Evolutionary conservation across 495 filamentous ascomycete genomes (phyloP).

Genomic region (Penicillium dipodomyicola): DNA sequence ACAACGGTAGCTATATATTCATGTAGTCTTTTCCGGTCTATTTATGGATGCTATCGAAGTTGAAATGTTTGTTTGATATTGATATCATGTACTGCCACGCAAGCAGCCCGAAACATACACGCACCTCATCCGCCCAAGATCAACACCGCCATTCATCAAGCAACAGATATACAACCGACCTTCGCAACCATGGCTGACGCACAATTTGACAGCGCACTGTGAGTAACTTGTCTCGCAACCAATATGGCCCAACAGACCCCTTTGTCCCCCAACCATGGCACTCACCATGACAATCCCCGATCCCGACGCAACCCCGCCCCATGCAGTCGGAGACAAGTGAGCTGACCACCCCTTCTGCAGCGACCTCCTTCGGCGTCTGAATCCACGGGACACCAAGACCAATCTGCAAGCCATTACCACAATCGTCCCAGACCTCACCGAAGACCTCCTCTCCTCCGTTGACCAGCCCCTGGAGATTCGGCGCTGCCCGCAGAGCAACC

Average conservation of each 20-base stretch:
- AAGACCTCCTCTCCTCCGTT: slow-evolving; percentile 96
- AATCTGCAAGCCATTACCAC: slow-evolving; percentile 84
- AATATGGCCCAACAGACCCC: neutral
- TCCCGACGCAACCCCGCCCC: slow-evolving; percentile 32
- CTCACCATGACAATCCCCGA: slow-evolving; percentile 14
- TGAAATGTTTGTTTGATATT: neutral
- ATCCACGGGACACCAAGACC: slow-evolving; percentile 80
- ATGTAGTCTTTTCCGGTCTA: neutral
- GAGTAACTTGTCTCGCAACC: slow-evolving; percentile 25
- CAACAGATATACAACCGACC: slow-evolving; percentile 22
- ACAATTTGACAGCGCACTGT: slow-evolving; percentile 65
- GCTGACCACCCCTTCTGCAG: slow-evolving; percentile 49
- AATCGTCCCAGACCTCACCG: slow-evolving; percentile 85
- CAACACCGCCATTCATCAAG: slow-evolving; percentile 26
- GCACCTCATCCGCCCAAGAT: slow-evolving; percentile 38
- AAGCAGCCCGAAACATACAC: slow-evolving; percentile 19
- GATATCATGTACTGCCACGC: slow-evolving; percentile 25
- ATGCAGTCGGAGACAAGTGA: slow-evolving; percentile 18
- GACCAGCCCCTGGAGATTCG: slow-evolving; percentile 89
- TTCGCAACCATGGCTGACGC: slow-evolving; percentile 49
- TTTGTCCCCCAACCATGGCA: neutral
- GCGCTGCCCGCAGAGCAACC: slow-evolving; percentile 80
- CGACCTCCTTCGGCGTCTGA: slow-evolving; percentile 96
- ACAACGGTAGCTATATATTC: neutral
- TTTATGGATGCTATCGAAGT: neutral